Evolutionary conservation across 176 grass and related monocot genomes (phyloP).

Genomic region (Coix lacrymajobi): DNA sequence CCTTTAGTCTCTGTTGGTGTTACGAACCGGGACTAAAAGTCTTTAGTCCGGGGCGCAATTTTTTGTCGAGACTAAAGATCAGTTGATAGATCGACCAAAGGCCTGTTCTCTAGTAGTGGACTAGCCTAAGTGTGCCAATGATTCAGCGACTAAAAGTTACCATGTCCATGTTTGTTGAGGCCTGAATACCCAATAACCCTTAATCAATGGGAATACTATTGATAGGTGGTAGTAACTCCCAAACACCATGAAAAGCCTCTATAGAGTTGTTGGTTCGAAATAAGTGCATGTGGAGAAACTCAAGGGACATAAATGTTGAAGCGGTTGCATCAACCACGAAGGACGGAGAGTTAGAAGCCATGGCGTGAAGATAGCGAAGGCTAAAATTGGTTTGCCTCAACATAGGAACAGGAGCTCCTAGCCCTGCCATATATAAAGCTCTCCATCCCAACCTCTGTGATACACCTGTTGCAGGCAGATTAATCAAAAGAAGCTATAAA

Average conservation of each 20-base stretch:
- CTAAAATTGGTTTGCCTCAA: neutral
- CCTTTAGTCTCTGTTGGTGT: too few relatives aligned
- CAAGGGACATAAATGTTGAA: neutral
- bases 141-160: too few relatives aligned
- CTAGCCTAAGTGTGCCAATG: too few relatives aligned
- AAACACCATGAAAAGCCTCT: neutral
- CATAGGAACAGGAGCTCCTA: neutral
- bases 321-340: neutral
- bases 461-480: neutral
- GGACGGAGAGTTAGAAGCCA: neutral
- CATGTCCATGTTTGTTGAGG: too few relatives aligned
- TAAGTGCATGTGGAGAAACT: neutral
- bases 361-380: neutral
- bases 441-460: neutral
- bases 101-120: too few relatives aligned
- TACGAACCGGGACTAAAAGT: too few relatives aligned
- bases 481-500: neutral
- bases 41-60: too few relatives aligned
- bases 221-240: neutral
- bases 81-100: too few relatives aligned
- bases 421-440: neutral
- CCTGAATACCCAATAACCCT: too few relatives aligned
- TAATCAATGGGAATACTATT: neutral
- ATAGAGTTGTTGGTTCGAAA: neutral
- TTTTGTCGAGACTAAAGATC: too few relatives aligned